Evolutionary conservation across 768 basidiomycete species (phyloP), one percentile per base, ranked within the genome.

Genomic region (Lactarius deliciosus): DNA sequence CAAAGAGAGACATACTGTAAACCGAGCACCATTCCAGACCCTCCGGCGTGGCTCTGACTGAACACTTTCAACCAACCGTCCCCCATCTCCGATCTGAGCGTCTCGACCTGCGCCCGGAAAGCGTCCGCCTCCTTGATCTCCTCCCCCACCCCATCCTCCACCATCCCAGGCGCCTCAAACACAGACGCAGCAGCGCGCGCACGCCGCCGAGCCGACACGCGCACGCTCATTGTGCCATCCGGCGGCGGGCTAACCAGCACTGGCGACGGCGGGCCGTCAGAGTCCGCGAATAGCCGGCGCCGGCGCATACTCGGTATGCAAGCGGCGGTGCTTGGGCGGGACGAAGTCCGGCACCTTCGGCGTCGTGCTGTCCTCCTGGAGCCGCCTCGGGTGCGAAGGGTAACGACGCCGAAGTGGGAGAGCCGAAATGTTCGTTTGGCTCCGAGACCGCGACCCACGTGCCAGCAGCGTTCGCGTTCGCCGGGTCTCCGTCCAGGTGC

Each of bases 31-130:
- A 60, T 15, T 15, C 38, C 57, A 63, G 68, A 47, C 38, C 32
- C 64, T 30, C 53, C 65, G 2, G 36, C 45, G 43, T 82, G 82
- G 41, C 86, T 86, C 78, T 91, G 88, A 66, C 85, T 90, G 72
- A 90, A 87, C 40, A 94, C 91, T 75, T 89, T 90, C 73, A 96
- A 73, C 92, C 92, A 96, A 11, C 87, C 86, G 28, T 95, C 94
- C 2, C 94, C 94, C 82, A 95, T 93, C 72, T 96, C 94, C 66
- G 85, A 82, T 75, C 91, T 87, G 75, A 96, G 72, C 20, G 88
- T 88, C 79, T 95, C 94, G 60, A 96, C 89, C 71, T 82, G 82
- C 64, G 85, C 83, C 57, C 94, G 82, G 75, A 90, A 92, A 54
- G 86, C 82, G 64, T 92, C 92, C 30, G 83, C 89, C 68, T 84